phyloP scores from a whole-genome alignment of 768 basidiomycete species.

The Mycena vitilis region DNA sequence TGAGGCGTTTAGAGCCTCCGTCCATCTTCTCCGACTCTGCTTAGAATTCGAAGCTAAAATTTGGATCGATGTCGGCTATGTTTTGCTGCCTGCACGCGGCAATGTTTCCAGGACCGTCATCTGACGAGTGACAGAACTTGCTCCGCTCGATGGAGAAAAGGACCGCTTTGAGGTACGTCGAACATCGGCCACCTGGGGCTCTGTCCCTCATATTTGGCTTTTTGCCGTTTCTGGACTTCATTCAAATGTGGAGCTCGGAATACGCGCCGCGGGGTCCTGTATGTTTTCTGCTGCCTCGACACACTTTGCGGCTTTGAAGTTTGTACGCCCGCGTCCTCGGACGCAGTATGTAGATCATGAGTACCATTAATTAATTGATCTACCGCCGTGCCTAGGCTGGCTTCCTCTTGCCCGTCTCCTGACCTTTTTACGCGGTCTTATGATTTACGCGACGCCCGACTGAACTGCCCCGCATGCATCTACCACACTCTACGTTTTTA shows the following conservation, averaged over 20 bases:
- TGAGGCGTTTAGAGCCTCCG: neutral
- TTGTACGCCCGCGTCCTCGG: neutral
- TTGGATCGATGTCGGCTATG: constrained; percentile 16
- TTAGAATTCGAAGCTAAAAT: constrained; percentile 4
- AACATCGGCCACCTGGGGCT: neutral
- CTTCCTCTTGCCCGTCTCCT: neutral
- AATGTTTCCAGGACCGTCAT: constrained; percentile 20
- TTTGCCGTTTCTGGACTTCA: constrained; percentile 9
- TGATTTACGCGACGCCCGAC: neutral
- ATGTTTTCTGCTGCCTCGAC: constrained; percentile 2
- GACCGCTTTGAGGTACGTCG: neutral
- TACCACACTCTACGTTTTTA: constrained; percentile 8
- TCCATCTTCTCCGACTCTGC: constrained; percentile 18
- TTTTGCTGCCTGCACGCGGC: constrained; percentile 18
- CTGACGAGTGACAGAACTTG: constrained; percentile 22
- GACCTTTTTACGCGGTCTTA: too few species aligned
- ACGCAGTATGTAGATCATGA: constrained; percentile 12
- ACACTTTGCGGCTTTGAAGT: constrained; percentile 6
- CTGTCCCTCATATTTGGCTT: constrained; percentile 1
- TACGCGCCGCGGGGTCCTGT: neutral
- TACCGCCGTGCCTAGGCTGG: too few species aligned
- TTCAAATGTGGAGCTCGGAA: neutral
- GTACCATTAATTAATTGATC: neutral
- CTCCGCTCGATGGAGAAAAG: constrained; percentile 16
- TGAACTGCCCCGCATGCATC: neutral